A percentile compares a stretch with the other conserved stretches of the same genome.
These are phyloP conservation scores for Hippophae gyantsensis DNA, from an alignment of 306 rosid species.

Conservation along the genomic window DNA sequence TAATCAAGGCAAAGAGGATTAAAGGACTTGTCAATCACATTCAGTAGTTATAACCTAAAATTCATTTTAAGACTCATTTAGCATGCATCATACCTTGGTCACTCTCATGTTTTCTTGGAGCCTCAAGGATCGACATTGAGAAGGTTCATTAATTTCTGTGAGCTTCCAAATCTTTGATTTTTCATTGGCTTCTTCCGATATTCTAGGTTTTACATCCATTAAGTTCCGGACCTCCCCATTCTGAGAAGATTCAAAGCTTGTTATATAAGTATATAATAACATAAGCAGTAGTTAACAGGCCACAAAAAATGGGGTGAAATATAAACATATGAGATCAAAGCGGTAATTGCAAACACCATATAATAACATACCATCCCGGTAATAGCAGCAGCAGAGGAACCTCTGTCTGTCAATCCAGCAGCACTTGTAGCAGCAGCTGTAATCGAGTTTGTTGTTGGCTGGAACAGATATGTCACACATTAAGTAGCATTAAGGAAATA, in stretches of 20 bases:
- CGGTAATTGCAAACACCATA: background rate
- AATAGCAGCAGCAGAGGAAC: constrained; percentile 54
- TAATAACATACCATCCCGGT: constrained; percentile 68
- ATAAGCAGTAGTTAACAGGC: background rate
- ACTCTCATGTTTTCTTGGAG: constrained; percentile 52
- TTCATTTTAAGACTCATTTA: no score
- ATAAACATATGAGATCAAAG: constrained; percentile 6
- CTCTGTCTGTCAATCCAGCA: constrained; percentile 69
- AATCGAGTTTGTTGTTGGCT: constrained; percentile 77
- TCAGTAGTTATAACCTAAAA: no score
- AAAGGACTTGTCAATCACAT: no score
- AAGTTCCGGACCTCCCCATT: constrained; percentile 78
- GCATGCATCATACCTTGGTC: no score
- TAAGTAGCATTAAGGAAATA: constrained; percentile 9
- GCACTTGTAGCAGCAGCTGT: constrained; percentile 64
- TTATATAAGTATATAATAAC: background rate
- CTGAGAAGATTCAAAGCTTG: constrained; percentile 33
- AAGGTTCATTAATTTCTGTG: constrained; percentile 78
- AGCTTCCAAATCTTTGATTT: constrained; percentile 97
- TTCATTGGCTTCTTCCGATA: constrained; percentile 86
- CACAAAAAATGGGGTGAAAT: constrained; percentile 1
- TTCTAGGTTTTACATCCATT: constrained; percentile 92
- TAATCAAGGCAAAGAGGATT: constrained; percentile 21
- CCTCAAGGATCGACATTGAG: constrained; percentile 88
- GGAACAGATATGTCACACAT: constrained; percentile 20